Base-by-base conservation (phyloP, 2,329 filamentous ascomycete species). In the Paraphaeosphaeria minitans region DNA sequence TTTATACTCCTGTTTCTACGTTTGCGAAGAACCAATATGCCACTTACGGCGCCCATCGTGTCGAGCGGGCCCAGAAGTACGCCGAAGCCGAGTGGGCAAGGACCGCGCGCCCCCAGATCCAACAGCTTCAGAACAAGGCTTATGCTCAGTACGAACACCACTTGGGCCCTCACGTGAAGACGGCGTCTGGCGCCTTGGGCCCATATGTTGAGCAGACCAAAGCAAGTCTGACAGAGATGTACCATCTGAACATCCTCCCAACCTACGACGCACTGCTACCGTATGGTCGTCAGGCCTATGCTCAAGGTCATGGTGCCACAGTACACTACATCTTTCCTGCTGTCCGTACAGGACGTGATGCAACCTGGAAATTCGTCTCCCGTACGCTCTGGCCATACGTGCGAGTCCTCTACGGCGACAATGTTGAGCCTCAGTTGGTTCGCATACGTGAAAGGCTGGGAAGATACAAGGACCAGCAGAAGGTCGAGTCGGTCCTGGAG, bases 381-480 rank as follows among this genome's bases (percentile, higher is more conserved):
- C 85, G 86, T 48, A 89, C 87, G 1, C 81, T 98, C 16, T 95
- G 91, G 89, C 94, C 94, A 1, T 89, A 90, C 64, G 63, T 97
- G 12, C 87, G 90, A 27, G 84, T 90, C 14, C 80, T 97, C 5
- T 98, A 98, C 71, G 86, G 89, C 12, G 89, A 97, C 71, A 97
- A 96, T 68, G 93, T 99, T 3, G 93, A 98, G 79, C 96, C 96
- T 14, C 96, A 99, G 77, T 84, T 99, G 14, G 86, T 94, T 57
- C 92, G 93, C 69, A 98, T 99, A 69, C 91, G 92, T 13, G 90
- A 97, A 79, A 88, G 93, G 47, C 84, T 99, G 12, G 93, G 93
- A 42, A 84, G 90, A 49, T 91, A 93, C 77, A 88, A 83, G 64
- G 83, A 85, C 67, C 86, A 86, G 21, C 86, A 85, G 72, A 87